Evolutionary conservation across 2,329 filamentous ascomycete species (phyloP).

Genomic region (Aspergillus fumigatiaffinis): DNA sequence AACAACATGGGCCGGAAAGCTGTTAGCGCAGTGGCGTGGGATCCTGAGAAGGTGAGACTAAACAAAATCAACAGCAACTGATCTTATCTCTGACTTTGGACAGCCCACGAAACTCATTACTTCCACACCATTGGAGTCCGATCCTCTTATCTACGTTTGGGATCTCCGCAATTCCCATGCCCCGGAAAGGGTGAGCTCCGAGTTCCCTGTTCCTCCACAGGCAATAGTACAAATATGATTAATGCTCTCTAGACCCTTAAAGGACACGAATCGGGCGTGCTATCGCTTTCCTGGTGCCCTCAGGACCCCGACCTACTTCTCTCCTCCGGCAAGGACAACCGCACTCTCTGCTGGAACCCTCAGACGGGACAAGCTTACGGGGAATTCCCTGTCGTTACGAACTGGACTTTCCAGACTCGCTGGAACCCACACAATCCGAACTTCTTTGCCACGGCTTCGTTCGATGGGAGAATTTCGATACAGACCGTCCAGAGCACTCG

Average conservation of each 20-base stretch:
- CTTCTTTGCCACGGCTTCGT: conserved; percentile 89
- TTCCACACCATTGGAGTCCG: conserved; percentile 81
- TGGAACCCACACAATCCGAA: conserved; percentile 93
- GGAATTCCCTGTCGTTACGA: conserved; percentile 96
- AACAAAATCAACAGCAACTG: not conserved
- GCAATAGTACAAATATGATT: conserved; percentile 11
- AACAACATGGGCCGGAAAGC: conserved; percentile 87
- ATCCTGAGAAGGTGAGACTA: conserved; percentile 69
- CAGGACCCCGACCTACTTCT: conserved; percentile 86
- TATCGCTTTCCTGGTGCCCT: conserved; percentile 92
- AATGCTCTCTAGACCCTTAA: conserved; percentile 59
- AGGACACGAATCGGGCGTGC: conserved; percentile 89
- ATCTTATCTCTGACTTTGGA: conserved; percentile 14
- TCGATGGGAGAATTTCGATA: conserved; percentile 91
- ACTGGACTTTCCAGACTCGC: conserved; percentile 95
- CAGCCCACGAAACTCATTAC: conserved; percentile 86
- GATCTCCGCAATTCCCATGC: conserved; percentile 94
- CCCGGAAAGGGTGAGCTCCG: conserved; percentile 60
- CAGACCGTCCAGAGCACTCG: conserved; percentile 95
- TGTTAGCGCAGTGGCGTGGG: conserved; percentile 95
- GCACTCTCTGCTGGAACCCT: conserved; percentile 93
- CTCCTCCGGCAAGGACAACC: conserved; percentile 94
- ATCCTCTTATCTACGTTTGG: conserved; percentile 87
- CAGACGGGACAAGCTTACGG: conserved; percentile 83
- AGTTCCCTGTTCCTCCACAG: not conserved